Evolutionary conservation across 2,329 filamentous ascomycete species (phyloP).

Genomic region (Periconia sp.): DNA sequence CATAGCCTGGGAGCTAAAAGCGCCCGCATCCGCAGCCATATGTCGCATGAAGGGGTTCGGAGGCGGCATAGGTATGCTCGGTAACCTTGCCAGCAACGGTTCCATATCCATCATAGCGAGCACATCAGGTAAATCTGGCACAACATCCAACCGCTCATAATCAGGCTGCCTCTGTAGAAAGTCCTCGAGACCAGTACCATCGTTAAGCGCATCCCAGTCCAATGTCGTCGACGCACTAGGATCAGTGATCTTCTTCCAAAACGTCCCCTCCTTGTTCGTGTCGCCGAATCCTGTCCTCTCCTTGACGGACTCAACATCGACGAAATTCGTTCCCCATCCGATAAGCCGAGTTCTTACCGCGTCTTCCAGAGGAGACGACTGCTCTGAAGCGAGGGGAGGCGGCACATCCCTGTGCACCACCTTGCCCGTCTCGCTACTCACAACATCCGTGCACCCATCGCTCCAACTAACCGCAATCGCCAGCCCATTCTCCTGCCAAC

Average conservation of each 20-base stretch:
- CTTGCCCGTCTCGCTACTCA: conserved; percentile 82
- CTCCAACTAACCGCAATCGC: conserved; percentile 84
- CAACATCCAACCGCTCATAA: conserved; percentile 38
- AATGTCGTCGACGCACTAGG: conserved; percentile 33
- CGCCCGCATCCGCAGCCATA: conserved; percentile 39
- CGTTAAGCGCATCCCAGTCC: conserved; percentile 41
- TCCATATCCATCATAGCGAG: conserved; percentile 50
- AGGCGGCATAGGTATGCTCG: conserved; percentile 44
- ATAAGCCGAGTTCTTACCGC: conserved; percentile 50
- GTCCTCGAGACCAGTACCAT: conserved; percentile 45
- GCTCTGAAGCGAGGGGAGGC: conserved; percentile 13
- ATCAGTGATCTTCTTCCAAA: conserved; percentile 10
- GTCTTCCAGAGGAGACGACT: conserved; percentile 7
- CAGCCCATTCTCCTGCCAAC: conserved; percentile 63
- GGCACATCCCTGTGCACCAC: conserved; percentile 67
- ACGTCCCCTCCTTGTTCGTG: conserved; percentile 7
- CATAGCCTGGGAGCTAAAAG: conserved; percentile 47
- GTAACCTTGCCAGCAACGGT: conserved; percentile 44
- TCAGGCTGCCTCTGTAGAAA: conserved; percentile 47
- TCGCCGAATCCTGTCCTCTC: conserved; percentile 42
- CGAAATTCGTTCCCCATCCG: conserved; percentile 63
- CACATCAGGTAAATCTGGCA: conserved; percentile 47
- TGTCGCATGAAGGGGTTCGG: conserved; percentile 38
- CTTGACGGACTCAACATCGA: conserved; percentile 54
- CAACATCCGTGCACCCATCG: conserved; percentile 77